Evolutionary conservation across 192 early-diverging fungal species (phyloP).

Genomic region (Spizellomyces punctatus): DNA sequence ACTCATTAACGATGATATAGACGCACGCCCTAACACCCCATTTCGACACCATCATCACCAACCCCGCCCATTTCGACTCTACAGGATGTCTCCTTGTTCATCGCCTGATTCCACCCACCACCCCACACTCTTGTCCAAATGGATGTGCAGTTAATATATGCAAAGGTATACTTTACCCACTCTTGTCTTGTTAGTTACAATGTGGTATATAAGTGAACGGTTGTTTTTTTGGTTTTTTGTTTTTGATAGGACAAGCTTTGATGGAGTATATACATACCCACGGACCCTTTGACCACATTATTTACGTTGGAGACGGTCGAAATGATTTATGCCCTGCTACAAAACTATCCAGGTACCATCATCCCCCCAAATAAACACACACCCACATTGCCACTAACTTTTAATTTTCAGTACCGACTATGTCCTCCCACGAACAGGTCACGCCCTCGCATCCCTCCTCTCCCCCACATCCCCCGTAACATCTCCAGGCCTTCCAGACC

Average conservation of each 20-base stretch:
- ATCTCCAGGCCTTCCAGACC: not conserved
- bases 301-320: constrained; percentile 58
- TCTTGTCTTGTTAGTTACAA: constrained; percentile 2
- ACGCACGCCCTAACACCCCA: constrained; percentile 1
- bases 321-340: constrained; percentile 60
- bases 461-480: not conserved
- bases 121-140: constrained; percentile 52
- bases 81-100: constrained; percentile 45
- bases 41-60: constrained; percentile 58
- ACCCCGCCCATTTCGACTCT: constrained; percentile 53
- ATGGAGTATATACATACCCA: not conserved
- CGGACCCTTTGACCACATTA: constrained; percentile 36
- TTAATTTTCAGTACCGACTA: too few relatives aligned
- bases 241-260: not conserved
- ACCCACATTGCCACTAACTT: too few relatives aligned
- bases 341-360: constrained; percentile 27
- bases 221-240: not conserved
- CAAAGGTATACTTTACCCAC: constrained; percentile 45
- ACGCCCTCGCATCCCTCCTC: constrained; percentile 14
- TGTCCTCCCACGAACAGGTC: constrained; percentile 23
- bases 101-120: constrained; percentile 34
- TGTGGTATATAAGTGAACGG: too few relatives aligned
- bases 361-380: too few relatives aligned
- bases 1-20: too few relatives aligned
- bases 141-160: constrained; percentile 64